Evolutionary conservation across 176 grass and related monocot genomes (phyloP), one percentile per base, ranked within the genome.

Genomic region (Otatea glauca): DNA sequence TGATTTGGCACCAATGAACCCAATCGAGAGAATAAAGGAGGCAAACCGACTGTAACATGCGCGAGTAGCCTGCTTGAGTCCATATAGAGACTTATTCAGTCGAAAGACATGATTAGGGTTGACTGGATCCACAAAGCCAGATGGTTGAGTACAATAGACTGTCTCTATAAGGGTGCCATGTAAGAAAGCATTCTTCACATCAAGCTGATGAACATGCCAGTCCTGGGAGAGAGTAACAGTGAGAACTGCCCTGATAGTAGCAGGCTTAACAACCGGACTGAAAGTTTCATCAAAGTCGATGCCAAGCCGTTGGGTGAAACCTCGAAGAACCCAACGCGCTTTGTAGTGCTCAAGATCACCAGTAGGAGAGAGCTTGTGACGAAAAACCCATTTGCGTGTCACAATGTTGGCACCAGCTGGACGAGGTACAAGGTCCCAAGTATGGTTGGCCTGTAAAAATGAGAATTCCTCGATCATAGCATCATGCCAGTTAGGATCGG

Each of bases 201-300:
- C 50, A 1, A 53, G 5, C 5, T 18, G 51, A 7, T 54, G 51
- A 7, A 54, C 1, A 54, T 0, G 17, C 51, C 51, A 54, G 0
- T 51, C 38, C 14, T 4, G 11, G 0, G 23, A 80, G 18, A 47
- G 12, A 15, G 38, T 16, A 1, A 80, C 0, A 13, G 16, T 27
- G 7, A 80, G 9, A 0, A 65, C 12, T 4, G 25, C 6, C 1
- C 32, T 2, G 25, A 80, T 80, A 0, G 35, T 80, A 0, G 17
- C 24, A 5, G 58, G 58, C 23, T 66, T 62, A 1, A 80, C 56
- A 0, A 77, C 50, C 0, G 47, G 74, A 2, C 76, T 79, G 7
- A 64, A 79, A 8, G 47, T 79, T 23, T 79, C 55, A 15, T 25
- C 18, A 63, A 42, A 79, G 15, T 79, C 76, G 6, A 79, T 15